These are phyloP conservation scores for Pleurotus citrinopileatus DNA, from an alignment of 768 basidiomycete genomes.

Conservation along the genomic window DNA sequence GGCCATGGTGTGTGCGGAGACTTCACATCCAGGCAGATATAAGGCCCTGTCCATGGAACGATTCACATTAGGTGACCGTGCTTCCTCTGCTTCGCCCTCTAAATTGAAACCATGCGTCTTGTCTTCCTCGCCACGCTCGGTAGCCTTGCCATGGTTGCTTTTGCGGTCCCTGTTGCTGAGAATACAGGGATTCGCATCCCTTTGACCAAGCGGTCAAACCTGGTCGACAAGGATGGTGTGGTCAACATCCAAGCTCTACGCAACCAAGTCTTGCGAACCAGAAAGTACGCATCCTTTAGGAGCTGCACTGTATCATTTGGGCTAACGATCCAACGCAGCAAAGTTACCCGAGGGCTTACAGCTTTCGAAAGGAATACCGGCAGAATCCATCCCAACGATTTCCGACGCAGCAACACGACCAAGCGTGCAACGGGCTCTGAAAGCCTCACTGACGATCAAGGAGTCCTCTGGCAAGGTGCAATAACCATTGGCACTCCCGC, in stretches of 20 bases:
- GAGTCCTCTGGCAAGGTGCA: conserved; percentile 38
- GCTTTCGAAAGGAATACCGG: conserved; percentile 2
- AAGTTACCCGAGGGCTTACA: background rate
- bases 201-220: background rate
- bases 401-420: conserved; percentile 8
- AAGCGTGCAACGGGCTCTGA: conserved; percentile 26
- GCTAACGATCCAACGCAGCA: background rate
- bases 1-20: too few relatives aligned
- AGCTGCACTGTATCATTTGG: too few relatives aligned
- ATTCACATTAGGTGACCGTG: too few relatives aligned
- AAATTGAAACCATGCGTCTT: too few relatives aligned
- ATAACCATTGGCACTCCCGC: conserved; percentile 48
- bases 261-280: background rate
- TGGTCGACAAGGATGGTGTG: background rate
- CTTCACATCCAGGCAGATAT: too few relatives aligned
- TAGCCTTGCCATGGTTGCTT: too few relatives aligned
- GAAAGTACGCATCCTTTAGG: background rate
- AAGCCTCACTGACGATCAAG: conserved; percentile 31
- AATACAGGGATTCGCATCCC: background rate
- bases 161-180: background rate
- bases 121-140: too few relatives aligned
- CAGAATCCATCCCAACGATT: conserved; percentile 11
- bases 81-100: too few relatives aligned
- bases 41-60: too few relatives aligned
- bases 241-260: background rate